Base-by-base conservation (phyloP, 345 rosid genomes). In the Citrus trifoliata region DNA sequence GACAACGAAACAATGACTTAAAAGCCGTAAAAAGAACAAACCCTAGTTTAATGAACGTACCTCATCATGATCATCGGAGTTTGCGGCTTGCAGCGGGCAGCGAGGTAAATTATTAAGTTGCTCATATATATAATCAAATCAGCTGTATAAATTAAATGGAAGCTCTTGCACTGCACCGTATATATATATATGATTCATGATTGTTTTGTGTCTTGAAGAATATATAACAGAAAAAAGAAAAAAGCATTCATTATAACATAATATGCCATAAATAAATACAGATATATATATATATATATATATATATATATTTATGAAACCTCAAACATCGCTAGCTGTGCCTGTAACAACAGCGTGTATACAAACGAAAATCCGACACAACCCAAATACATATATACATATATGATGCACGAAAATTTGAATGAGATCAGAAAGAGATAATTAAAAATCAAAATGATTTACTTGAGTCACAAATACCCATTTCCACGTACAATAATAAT, bases 191-290 rank as follows among this genome's bases (percentile, higher is more conserved):
- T 10, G 33, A 32, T 32, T 32, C 33, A 40, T 9, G 79, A 21
- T 58, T 48, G 62, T 46, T 70, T 25, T 38, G 22, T 71, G 80
- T 69, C 60, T 73, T 59, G 61, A 14, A 48, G 80, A 77, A 58
- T 62, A 42, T 42, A 42, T 10, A 77, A 73, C 56, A 67, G 65
- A 16, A 18, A 5, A 51, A 27, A 12, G 16, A 42, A 75, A 33
- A 70, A 27, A 74, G n/a, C 58, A 66, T 73, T 67, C 19, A 77
- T 66, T 76, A 3, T 67, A 24, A 81, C 59, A 71, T 1, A 63
- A 65, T 14, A 51, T 48, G 19, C n/a, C 79, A 32, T 46, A 46
- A 19, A 71, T 37, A 35, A 8, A 18, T 19, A 40, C 1, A 51
- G 0, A 42, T 3, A 33, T 33, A 40, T 40, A 32, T n/a, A n/a